These are phyloP conservation scores for Apocynum venetum DNA, from an alignment of 257 asterid species.

Conservation along the genomic window DNA sequence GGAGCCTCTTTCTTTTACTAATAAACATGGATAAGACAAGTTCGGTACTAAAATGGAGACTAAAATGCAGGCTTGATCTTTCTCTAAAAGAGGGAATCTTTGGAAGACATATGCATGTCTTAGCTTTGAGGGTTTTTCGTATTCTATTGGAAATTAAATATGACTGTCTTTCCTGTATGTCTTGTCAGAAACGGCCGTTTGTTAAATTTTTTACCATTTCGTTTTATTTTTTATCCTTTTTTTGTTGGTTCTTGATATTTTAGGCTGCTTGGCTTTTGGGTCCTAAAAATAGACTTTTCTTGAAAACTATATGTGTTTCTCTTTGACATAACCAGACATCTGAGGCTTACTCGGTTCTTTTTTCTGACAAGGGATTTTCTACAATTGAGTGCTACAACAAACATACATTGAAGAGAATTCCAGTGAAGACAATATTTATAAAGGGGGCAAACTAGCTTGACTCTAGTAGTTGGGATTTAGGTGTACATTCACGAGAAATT, in stretches of 20 bases:
- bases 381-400: neutral
- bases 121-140: slow-evolving; percentile 9
- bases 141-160: neutral
- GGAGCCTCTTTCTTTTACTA: slow-evolving; percentile 6
- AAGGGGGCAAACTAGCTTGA: neutral
- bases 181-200: slow-evolving; percentile 12
- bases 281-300: neutral
- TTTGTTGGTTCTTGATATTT: slow-evolving; percentile 31
- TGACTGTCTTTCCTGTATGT: slow-evolving; percentile 12
- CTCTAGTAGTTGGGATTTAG: slow-evolving; percentile 43
- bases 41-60: slow-evolving; percentile 37
- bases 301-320: neutral
- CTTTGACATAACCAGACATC: neutral
- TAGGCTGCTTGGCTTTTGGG: slow-evolving; percentile 5
- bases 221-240: slow-evolving; percentile 6
- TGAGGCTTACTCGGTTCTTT: neutral
- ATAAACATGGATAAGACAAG: slow-evolving; percentile 20
- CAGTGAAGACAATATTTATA: neutral
- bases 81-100: slow-evolving; percentile 23
- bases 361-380: neutral
- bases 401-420: neutral
- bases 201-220: neutral
- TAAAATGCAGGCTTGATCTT: slow-evolving; percentile 37
- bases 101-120: slow-evolving; percentile 17
- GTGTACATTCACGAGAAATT: slow-evolving; percentile 54